Evolutionary conservation across 108 stramenopile species (phyloP).

Genomic region (Cyclostephanos invisitatus): DNA sequence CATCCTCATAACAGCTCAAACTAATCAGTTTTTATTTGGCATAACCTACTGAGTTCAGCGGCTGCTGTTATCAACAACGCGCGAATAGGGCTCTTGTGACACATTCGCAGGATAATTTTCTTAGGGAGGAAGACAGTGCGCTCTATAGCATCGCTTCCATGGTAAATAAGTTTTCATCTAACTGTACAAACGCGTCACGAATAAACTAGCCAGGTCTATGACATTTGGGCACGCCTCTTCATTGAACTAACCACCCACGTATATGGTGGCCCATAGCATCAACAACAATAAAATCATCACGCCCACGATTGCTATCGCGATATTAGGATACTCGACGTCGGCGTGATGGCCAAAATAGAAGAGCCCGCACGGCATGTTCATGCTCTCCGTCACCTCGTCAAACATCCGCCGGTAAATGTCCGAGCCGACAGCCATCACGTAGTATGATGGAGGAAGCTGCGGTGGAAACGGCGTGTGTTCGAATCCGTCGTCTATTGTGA

Average conservation of each 20-base stretch:
- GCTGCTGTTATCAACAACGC: neutral
- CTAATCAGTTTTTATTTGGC: neutral
- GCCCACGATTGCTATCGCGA: slow-evolving; percentile 57
- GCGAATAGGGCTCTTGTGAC: neutral
- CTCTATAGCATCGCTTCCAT: neutral
- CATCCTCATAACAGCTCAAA: no score
- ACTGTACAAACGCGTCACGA: neutral
- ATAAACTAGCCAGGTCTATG: neutral
- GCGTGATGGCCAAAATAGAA: slow-evolving; percentile 85
- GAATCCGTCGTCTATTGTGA: slow-evolving; percentile 9
- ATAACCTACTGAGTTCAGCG: neutral
- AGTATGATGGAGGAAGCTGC: slow-evolving; percentile 53
- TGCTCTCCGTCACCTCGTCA: slow-evolving; percentile 60
- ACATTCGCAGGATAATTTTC: neutral
- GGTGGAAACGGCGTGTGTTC: slow-evolving; percentile 16
- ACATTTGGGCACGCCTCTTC: neutral
- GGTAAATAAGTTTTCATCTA: neutral
- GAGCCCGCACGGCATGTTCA: slow-evolving; percentile 68
- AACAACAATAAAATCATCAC: slow-evolving; percentile 47
- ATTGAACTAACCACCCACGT: slow-evolving; percentile 24
- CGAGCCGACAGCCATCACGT: slow-evolving; percentile 59
- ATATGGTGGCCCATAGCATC: slow-evolving; percentile 31
- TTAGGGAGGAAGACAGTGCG: neutral
- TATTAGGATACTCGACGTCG: slow-evolving; percentile 67
- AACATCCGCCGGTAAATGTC: slow-evolving; percentile 73